A percentile compares a stretch with the other conserved stretches of the same genome.
Evolutionary conservation across 352 stramenopile genomes (phyloP).

Genomic region (Globisporangium nodosum): DNA sequence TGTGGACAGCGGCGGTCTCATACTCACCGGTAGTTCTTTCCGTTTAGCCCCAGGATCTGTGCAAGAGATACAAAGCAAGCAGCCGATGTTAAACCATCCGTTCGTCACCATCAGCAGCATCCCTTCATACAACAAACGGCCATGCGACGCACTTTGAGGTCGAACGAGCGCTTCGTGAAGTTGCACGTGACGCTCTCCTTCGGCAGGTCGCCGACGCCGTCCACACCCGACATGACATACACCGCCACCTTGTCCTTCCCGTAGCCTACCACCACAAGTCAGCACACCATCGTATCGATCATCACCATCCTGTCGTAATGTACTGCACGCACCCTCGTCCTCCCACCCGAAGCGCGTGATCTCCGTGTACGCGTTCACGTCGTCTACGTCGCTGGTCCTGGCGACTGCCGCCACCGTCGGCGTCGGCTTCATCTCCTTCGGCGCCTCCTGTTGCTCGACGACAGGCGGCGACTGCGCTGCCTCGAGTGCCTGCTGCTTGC

Average conservation of each 20-base stretch:
- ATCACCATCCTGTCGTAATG: too few relatives aligned
- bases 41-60: constrained; percentile 55
- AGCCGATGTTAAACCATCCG: too few relatives aligned
- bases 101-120: too few relatives aligned
- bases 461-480: constrained; percentile 9
- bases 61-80: neutral
- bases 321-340: constrained; percentile 44
- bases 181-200: constrained; percentile 67
- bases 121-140: neutral
- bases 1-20: neutral
- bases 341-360: constrained; percentile 86
- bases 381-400: constrained; percentile 15
- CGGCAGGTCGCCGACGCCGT: constrained; percentile 67
- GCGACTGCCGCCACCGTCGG: constrained; percentile 6
- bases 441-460: constrained; percentile 1
- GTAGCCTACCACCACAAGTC: constrained; percentile 33
- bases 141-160: constrained; percentile 54
- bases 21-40: constrained; percentile 64
- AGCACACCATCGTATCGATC: neutral
- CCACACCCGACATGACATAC: constrained; percentile 78
- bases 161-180: constrained; percentile 79
- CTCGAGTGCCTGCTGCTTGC: constrained; percentile 52
- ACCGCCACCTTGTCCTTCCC: constrained; percentile 81
- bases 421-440: too few relatives aligned
- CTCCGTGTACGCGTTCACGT: constrained; percentile 70